Evolutionary conservation across 2,329 filamentous ascomycete species (phyloP).

Genomic region (Diplocarpon mali): DNA sequence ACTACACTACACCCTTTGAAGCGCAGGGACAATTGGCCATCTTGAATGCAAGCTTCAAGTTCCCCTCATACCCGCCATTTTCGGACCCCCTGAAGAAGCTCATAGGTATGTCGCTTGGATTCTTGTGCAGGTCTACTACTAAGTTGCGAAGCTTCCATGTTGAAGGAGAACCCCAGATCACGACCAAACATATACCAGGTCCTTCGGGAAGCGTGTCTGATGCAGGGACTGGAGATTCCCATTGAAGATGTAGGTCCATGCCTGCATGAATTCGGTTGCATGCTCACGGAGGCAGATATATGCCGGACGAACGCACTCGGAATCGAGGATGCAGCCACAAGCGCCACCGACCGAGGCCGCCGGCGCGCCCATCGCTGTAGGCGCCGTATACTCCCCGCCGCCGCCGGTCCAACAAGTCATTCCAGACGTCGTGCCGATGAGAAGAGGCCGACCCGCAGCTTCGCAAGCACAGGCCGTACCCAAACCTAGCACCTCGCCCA

Average conservation of each 20-base stretch:
- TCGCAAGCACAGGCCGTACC: constrained; percentile 31
- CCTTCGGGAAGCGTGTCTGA: constrained; percentile 71
- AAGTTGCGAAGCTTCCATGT: constrained; percentile 60
- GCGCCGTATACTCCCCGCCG: constrained; percentile 71
- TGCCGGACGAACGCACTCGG: constrained; percentile 49
- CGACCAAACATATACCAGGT: constrained; percentile 94
- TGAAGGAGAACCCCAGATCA: constrained; percentile 64
- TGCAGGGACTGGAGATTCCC: constrained; percentile 78
- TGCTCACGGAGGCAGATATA: constrained; percentile 50
- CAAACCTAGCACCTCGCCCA: constrained; percentile 57
- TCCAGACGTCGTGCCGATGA: constrained; percentile 89
- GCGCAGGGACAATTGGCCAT: constrained; percentile 97
- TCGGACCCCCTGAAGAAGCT: constrained; percentile 82
- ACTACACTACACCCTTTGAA: constrained; percentile 98
- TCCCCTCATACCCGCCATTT: constrained; percentile 77
- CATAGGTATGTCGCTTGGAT: constrained; percentile 52
- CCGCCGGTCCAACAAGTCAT: constrained; percentile 59
- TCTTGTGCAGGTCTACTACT: constrained; percentile 5
- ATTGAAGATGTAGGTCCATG: constrained; percentile 67
- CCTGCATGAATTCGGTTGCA: background rate
- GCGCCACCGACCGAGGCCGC: constrained; percentile 44
- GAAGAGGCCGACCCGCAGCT: constrained; percentile 64
- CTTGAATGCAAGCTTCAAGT: constrained; percentile 88
- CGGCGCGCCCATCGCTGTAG: constrained; percentile 49
- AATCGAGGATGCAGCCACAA: constrained; percentile 47